Conservation (phyloP, 2,329 filamentous ascomycete genomes). For the Grosmannia serpens region DNA sequence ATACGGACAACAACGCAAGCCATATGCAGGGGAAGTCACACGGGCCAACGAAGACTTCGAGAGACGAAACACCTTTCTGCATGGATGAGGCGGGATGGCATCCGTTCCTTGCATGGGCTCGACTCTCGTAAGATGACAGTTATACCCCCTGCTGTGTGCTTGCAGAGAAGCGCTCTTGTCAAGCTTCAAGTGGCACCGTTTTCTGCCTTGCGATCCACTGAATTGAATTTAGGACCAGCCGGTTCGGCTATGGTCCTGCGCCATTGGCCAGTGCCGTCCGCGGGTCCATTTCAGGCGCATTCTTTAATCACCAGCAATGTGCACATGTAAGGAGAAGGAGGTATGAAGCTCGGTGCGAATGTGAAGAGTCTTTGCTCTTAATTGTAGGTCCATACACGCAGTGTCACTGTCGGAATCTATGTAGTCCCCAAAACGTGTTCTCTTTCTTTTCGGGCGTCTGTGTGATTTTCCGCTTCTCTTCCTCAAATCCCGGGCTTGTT, state of each 20-base stretch:
- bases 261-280: background rate
- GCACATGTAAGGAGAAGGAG: no score
- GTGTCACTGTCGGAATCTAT: background rate
- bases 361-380: no score
- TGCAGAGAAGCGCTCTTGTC: background rate
- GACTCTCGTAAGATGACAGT: background rate
- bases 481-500: background rate
- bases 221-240: slow-evolving; percentile 5
- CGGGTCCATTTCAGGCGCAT: no score
- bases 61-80: background rate
- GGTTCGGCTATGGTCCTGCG: background rate
- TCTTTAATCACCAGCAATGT: background rate
- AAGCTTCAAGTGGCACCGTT: background rate
- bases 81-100: background rate
- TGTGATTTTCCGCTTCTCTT: background rate
- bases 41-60: background rate
- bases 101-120: background rate
- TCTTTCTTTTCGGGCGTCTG: background rate
- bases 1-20: background rate
- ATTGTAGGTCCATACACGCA: background rate
- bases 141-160: background rate
- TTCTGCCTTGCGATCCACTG: slow-evolving; percentile 1
- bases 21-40: background rate
- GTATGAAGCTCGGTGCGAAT: no score
- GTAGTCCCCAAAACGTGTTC: background rate